phyloP scores from a whole-genome alignment of 305 asterid genomes.

The Fraxinus sp. region DNA sequence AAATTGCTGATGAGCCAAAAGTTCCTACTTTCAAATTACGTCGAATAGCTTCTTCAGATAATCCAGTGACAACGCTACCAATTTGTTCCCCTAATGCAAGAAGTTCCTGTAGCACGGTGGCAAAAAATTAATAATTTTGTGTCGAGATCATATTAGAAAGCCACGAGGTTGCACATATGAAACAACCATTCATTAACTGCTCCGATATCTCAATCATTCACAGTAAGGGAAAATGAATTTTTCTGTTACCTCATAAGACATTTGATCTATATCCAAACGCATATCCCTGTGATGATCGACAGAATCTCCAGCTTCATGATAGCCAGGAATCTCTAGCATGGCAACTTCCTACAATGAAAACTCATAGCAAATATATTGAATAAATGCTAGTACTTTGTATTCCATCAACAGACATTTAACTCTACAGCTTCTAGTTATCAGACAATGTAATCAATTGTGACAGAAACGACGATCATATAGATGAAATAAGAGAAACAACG shows the following conservation, averaged over 20 bases:
- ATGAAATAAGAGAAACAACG: slow-evolving; percentile 1
- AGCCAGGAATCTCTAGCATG: slow-evolving; percentile 71
- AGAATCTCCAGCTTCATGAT: slow-evolving; percentile 54
- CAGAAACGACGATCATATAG: background rate
- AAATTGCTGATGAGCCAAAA: slow-evolving; percentile 34
- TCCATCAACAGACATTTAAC: background rate
- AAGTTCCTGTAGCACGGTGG: slow-evolving; percentile 54
- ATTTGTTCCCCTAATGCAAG: slow-evolving; percentile 77
- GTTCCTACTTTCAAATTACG: slow-evolving; percentile 41
- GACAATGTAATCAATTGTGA: background rate
- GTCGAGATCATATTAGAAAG: background rate
- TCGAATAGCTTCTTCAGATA: slow-evolving; percentile 41
- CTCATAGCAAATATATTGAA: slow-evolving; percentile 8
- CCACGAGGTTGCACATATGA: background rate
- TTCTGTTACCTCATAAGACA: slow-evolving; percentile 38
- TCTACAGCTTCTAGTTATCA: background rate
- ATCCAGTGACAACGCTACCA: slow-evolving; percentile 65
- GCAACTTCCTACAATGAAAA: slow-evolving; percentile 66
- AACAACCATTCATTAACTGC: background rate
- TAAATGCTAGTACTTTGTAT: slow-evolving; percentile 3
- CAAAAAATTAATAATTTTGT: background rate
- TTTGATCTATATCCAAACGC: slow-evolving; percentile 54
- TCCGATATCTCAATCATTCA: background rate
- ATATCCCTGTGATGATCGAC: slow-evolving; percentile 79
- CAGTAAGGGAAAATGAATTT: background rate